Conservation (phyloP, 1,284 basidiomycete genomes). For the Trichosporon ovoides region DNA sequence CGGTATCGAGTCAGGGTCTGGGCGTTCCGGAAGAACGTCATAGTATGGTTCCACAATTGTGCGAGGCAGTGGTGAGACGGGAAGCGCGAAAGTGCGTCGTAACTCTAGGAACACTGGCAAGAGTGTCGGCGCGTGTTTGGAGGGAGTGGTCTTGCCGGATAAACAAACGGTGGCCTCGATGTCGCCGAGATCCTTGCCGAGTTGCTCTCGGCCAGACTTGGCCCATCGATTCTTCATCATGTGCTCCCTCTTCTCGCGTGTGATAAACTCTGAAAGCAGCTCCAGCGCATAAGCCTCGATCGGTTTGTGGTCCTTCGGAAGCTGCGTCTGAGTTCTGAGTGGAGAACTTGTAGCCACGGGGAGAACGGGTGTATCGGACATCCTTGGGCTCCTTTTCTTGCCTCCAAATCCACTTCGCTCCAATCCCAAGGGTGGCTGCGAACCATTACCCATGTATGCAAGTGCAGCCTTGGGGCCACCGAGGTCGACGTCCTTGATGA, state of each 20-base stretch:
- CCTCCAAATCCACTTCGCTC: not conserved
- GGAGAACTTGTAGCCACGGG: not conserved
- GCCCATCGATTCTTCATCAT: constrained; percentile 48
- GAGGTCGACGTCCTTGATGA: constrained; percentile 30
- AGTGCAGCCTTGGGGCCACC: constrained; percentile 21
- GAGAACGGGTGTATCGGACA: not conserved
- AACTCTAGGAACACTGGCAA: constrained; percentile 39
- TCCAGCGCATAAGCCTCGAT: constrained; percentile 41
- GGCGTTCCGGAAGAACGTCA: constrained; percentile 38
- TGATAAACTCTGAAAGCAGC: constrained; percentile 43
- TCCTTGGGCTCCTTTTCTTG: constrained; percentile 8
- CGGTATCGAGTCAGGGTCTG: constrained; percentile 39
- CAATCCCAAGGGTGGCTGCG: not conserved
- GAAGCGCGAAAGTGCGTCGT: constrained; percentile 37
- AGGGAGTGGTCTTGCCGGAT: constrained; percentile 20
- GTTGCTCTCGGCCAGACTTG: constrained; percentile 41
- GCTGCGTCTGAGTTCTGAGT: not conserved
- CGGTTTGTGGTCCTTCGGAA: constrained; percentile 23
- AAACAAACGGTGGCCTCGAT: constrained; percentile 42
- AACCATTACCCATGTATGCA: constrained; percentile 9
- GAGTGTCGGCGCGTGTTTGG: constrained; percentile 24
- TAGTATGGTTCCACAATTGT: constrained; percentile 31
- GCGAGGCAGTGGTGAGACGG: constrained; percentile 28
- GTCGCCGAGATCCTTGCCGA: constrained; percentile 45
- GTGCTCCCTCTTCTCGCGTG: constrained; percentile 47